Evolutionary conservation across 208 protist genomes (phyloP).

Genomic region (Leishmania martiniquensis): DNA sequence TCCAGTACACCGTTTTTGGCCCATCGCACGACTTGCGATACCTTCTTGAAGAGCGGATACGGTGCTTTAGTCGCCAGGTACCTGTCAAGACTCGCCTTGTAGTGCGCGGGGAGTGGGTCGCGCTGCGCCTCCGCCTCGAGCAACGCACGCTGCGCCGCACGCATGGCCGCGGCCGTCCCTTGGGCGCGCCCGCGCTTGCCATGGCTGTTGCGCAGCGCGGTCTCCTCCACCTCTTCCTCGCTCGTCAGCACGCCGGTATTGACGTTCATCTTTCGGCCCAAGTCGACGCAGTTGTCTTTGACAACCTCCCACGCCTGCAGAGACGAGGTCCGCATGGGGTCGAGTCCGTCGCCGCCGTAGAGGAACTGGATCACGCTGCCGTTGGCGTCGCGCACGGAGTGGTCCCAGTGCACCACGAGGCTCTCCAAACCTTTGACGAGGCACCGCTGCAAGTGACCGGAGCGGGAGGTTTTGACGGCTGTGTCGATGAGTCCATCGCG

Average conservation of each 20-base stretch:
- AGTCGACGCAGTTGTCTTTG: conserved; percentile 81
- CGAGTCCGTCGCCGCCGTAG: conserved; percentile 99
- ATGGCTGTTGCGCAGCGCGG: conserved; percentile 22
- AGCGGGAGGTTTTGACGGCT: conserved; percentile 99
- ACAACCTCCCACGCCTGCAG: conserved; percentile 93
- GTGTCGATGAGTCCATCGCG: conserved; percentile 99
- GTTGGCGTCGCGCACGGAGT: conserved; percentile 95
- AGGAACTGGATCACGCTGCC: conserved; percentile 97
- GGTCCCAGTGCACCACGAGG: conserved; percentile 95
- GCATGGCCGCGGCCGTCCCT: conserved; percentile 40
- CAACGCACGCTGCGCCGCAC: conserved; percentile 35
- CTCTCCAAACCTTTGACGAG: conserved; percentile 98
- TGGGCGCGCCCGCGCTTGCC: conserved; percentile 28
- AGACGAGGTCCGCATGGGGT: conserved; percentile 95
- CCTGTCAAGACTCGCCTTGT: conserved; percentile 42
- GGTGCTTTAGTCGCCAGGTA: conserved; percentile 67
- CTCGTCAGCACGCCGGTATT: conserved; percentile 41
- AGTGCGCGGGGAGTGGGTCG: conserved; percentile 60
- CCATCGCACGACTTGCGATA: conserved; percentile 84
- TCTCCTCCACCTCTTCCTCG: conserved; percentile 33
- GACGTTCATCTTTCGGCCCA: conserved; percentile 63
- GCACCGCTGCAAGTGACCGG: conserved; percentile 98
- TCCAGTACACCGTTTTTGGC: conserved; percentile 36
- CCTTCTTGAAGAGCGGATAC: conserved; percentile 76
- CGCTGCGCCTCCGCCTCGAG: conserved; percentile 38